Evolutionary conservation across 108 stramenopile species (phyloP), one percentile per base, ranked within the genome.

Genomic region (Cyclotella distinguenda): DNA sequence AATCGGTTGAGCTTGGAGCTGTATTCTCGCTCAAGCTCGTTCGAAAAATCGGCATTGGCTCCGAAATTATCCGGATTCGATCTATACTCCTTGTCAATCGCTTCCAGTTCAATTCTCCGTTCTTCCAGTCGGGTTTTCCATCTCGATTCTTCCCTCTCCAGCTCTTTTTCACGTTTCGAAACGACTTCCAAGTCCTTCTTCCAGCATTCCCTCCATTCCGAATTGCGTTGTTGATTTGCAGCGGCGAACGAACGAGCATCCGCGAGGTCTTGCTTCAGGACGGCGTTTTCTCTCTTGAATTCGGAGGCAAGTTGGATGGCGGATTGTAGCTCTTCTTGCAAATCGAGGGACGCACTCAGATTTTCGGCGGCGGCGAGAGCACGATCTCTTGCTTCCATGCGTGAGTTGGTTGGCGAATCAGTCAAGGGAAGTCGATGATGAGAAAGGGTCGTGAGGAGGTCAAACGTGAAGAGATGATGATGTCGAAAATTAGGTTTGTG

Each of bases 111-210:
- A 15, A 36, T 30, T 33, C 46, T 62, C 45, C 21, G n/a, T 0
- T 72, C 70, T 18, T 57, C 55, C 46, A 72, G 32, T 46, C 23
- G 39, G 25, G 23, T n/a, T 25, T 65, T 60, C 72, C 63, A 65
- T 4, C 26, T 51, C 8, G 23, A 21, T 44, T 73, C 64, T 0
- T 65, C 72, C n/a, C 11, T 48, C 31, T 44, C 30, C 21, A 73
- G 47, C 28, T 64, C n/a, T 39, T 51, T 64, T 30, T 73, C 72
- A 28, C 72, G 31, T 38, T 43, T 63, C 19, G 39, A 36, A 3
- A 73, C 30, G 7, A 21, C 32, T 6, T 73, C 72, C 38, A 64
- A 38, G n/a, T 73, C 72, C 40, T 51, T 65, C 40, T 73, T 73
- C 72, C 72, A 73, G 15, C 35, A 9, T 32, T 58, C 55, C 33